Evolutionary conservation across 495 filamentous ascomycete genomes (phyloP), one percentile per base, ranked within the genome.

Genomic region (Lichenothelia convexa): DNA sequence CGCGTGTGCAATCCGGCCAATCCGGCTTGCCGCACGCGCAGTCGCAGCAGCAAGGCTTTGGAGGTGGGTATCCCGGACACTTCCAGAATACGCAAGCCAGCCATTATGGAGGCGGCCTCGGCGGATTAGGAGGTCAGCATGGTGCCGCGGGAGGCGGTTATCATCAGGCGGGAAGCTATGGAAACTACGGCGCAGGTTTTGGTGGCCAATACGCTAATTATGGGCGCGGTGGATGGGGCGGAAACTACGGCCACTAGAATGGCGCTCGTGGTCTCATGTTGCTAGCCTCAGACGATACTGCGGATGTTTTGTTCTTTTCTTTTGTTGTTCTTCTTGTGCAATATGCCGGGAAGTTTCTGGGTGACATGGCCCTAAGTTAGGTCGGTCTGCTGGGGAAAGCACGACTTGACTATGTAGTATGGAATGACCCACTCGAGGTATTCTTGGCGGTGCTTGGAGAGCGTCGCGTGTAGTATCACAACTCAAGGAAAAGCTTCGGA

Each of bases 21-120:
- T 57, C 65, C 35, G 59, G 77, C 21, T 64, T 87, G 31, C 82
- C 80, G 19, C 79, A 79, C 18, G 73, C 79, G 26, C 84, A 86
- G 57, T 73, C 71, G 8, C 70, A 73, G 41, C 66, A 75, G 47
- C 65, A 68, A 47, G 68, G 63, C 21, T 87, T 83, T 49, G 71
- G 75, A 21, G 75, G 71, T 22, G 61, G 62, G 42, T 77, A 84
- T 48, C 57, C 75, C 15, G 72, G 76, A 41, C 64, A 64, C 32
- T 66, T 51, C 40, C 75, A 78, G 48, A 57, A 56, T 21, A 60
- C 63, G 15, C 68, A 68, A 39, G n/a, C n/a, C n/a, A n/a, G n/a
- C n/a, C n/a, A n/a, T n/a, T 83, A 81, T 45, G 76, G 71, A 22
- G 65, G 69, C 12, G 65, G 69, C 12, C 70, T 85, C 37, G 77